Evolutionary conservation across 2,329 filamentous ascomycete species (phyloP), one percentile per base, ranked within the genome.

Genomic region (Pseudogymnoascus sp.): DNA sequence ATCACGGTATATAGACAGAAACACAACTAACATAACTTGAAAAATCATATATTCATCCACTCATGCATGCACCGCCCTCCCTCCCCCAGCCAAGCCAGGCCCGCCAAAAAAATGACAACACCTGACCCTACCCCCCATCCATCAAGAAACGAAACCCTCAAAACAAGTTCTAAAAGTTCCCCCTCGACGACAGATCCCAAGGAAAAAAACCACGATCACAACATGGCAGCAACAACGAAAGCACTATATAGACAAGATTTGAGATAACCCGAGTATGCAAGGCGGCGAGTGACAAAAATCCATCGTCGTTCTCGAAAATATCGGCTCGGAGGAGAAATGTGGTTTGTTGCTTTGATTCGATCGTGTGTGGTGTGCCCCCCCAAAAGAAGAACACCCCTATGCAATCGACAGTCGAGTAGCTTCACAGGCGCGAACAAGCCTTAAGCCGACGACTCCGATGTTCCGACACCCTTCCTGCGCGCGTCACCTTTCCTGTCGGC

Each of bases 381-480:
- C 14, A 36, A 39, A 39, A 39, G 14, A 39, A 39, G 37, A 39
- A 5, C 14, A 16, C 28, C 13, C 37, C 37, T 39, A 39, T 39
- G 37, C n/a, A 16, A 39, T 39, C 37, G 37, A 39, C 14, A 39
- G 37, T 39, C 37, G 37, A 39, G 37, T 16, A 39, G 37, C 37
- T 39, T 39, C 37, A 13, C 13, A 39, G 37, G 14, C 37, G 37
- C 37, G 14, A 41, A 41, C 37, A 41, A 41, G 37, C 37, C 37
- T 41, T 41, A 41, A 41, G 37, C 37, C 37, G 37, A 41, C 14
- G n/a, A 41, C 37, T 45, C 60, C 45, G 34, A 48, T 19, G 72
- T 74, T 65, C 72, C 71, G 10, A 74, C 73, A 34, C 72, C 72
- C 60, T 73, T 71, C 61, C 72, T 73, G 43, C 72, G 70, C 63